These are phyloP conservation scores for Sambucus nigra DNA, from an alignment of 129 eudicot species.

Conservation along the genomic window DNA sequence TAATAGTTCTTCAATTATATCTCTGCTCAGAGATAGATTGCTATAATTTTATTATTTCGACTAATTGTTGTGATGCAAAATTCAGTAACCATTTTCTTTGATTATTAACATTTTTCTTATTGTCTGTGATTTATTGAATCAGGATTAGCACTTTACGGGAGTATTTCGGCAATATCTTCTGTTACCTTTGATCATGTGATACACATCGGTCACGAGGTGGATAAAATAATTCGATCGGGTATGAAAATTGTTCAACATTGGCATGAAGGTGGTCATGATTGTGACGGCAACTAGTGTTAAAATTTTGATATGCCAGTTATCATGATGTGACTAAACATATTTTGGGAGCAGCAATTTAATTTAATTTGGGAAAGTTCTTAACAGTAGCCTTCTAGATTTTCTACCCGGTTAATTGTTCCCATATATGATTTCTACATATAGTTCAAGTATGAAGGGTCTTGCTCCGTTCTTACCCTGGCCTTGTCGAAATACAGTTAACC, in stretches of 20 bases:
- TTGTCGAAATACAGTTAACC: neutral
- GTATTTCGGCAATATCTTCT: neutral
- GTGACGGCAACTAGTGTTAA: conserved; percentile 30
- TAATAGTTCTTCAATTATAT: neutral
- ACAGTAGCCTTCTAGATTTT: conserved; percentile 6
- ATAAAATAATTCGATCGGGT: neutral
- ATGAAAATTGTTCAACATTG: conserved; percentile 8
- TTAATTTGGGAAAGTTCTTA: conserved; percentile 1
- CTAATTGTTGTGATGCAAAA: neutral
- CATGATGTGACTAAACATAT: conserved; percentile 25
- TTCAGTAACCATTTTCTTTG: neutral
- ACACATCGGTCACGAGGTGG: conserved; percentile 19
- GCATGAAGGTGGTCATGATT: conserved; percentile 29
- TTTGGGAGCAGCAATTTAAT: neutral
- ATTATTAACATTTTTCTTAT: neutral
- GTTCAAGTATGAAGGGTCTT: conserved; percentile 8
- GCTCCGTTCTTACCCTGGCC: conserved; percentile 4
- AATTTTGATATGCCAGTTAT: conserved; percentile 21
- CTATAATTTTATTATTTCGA: neutral
- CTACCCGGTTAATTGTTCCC: conserved; percentile 12
- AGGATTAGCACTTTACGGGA: conserved; percentile 15
- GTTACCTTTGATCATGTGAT: neutral
- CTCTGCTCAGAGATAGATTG: neutral
- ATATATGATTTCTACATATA: conserved; percentile 6
- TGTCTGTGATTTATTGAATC: conserved; percentile 25